phyloP scores from a whole-genome alignment of 2,329 filamentous ascomycete species.

The Aspergillus novofumigatus region DNA sequence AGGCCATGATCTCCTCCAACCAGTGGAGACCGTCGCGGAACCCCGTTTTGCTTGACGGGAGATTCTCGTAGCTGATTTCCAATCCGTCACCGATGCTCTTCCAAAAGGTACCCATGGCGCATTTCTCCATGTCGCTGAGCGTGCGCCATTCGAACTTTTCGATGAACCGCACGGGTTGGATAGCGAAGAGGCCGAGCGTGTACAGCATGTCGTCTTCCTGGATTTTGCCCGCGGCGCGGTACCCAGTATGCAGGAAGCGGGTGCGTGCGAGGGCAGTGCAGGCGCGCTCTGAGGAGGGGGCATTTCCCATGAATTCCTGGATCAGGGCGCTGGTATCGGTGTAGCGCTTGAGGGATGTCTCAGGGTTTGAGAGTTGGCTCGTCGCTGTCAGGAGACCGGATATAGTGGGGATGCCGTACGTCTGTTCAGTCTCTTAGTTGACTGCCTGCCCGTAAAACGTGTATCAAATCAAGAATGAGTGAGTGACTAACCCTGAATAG shows the following conservation, averaged over 20 bases:
- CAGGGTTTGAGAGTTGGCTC: conserved; percentile 44
- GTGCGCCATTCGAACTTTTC: conserved; percentile 65
- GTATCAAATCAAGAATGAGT: background rate
- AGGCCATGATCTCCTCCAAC: conserved; percentile 48
- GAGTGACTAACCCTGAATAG: conserved; percentile 49
- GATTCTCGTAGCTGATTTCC: conserved; percentile 51
- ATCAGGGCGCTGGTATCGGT: conserved; percentile 51
- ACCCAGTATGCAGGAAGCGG: conserved; percentile 59
- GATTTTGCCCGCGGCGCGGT: conserved; percentile 57
- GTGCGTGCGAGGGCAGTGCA: conserved; percentile 57
- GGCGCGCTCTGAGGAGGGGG: conserved; percentile 42
- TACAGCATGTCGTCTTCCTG: conserved; percentile 61
- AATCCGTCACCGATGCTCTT: conserved; percentile 67
- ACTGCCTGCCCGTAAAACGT: background rate
- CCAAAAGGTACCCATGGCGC: conserved; percentile 66
- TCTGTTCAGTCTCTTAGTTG: conserved; percentile 30
- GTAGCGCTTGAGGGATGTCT: conserved; percentile 51
- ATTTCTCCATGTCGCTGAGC: conserved; percentile 63
- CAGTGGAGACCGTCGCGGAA: conserved; percentile 52
- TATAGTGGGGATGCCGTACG: conserved; percentile 55
- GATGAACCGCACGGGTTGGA: conserved; percentile 63
- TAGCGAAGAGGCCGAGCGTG: conserved; percentile 61
- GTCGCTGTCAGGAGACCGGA: conserved; percentile 49
- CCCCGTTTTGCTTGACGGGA: conserved; percentile 40
- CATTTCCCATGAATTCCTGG: conserved; percentile 45